A percentile compares a stretch with the other conserved stretches of the same genome.
Evolutionary conservation across 2,329 filamentous ascomycete genomes (phyloP).

Genomic region (Ophiosphaerella korrae): DNA sequence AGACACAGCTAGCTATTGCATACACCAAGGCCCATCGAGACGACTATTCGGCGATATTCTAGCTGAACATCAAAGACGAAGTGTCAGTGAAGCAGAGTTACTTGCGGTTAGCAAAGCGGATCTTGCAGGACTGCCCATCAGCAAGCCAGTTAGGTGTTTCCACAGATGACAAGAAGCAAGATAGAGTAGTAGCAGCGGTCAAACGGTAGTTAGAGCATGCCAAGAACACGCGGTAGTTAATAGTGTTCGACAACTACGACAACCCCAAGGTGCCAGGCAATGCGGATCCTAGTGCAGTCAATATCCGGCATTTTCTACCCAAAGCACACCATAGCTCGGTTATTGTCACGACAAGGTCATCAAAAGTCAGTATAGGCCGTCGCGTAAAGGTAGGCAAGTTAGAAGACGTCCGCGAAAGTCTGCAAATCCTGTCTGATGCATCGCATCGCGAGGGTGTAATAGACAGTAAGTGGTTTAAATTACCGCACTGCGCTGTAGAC

Average conservation of each 20-base stretch:
- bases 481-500: neutral
- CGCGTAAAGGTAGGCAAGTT: constrained; percentile 8
- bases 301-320: constrained; percentile 31
- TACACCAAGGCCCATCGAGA: constrained; percentile 44
- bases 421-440: constrained; percentile 10
- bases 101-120: constrained; percentile 36
- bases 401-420: constrained; percentile 4
- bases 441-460: constrained; percentile 3
- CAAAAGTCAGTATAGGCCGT: constrained; percentile 5
- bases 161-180: constrained; percentile 25
- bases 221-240: constrained; percentile 48
- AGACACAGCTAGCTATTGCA: constrained; percentile 23
- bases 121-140: constrained; percentile 33
- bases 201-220: constrained; percentile 46
- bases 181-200: constrained; percentile 39
- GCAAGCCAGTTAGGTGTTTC: constrained; percentile 25
- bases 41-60: constrained; percentile 50
- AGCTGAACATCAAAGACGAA: constrained; percentile 51
- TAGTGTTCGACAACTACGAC: constrained; percentile 53
- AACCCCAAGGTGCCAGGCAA: constrained; percentile 36
- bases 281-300: constrained; percentile 21
- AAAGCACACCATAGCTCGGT: constrained; percentile 4
- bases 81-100: neutral
- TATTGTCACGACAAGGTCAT: constrained; percentile 10
- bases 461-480: neutral